Base-by-base conservation (phyloP, 2,329 filamentous ascomycete genomes). In the Juglanconis juglandina region DNA sequence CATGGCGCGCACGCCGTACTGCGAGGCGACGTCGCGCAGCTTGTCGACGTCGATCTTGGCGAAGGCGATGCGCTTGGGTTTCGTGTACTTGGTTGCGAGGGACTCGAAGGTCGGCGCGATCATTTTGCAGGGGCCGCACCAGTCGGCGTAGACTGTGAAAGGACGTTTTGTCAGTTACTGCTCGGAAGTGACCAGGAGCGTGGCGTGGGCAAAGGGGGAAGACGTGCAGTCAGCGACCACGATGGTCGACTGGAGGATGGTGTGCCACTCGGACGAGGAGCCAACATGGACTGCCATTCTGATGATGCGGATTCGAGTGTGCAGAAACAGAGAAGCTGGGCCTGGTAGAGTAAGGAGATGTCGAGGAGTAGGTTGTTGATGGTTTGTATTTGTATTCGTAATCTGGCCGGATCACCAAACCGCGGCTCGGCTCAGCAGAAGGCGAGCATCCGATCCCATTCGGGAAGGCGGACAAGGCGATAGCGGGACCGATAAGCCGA, bases 111-210 rank as follows among this genome's bases (percentile, higher is more conserved):
- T 85, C 24, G 94, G 94, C 53, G 91, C 91, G 66, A 98, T 96
- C 72, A 89, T 85, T 78, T 96, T 96, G 84, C 93, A 97, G 70
- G 94, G 92, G 59, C 89, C 90, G 75, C 92, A 98, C 91, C 92
- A 96, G 77, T 96, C 90, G 74, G 94, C 94, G 72, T 95, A 96
- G 82, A 97, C 92, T 96, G 68, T 53, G 54, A 44, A 11, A 46
- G 56, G 62, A 66, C 72, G 65, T 48, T 11, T 56, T 66, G 66
- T 62, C 53, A 64, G 61, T 53, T 49, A 48, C 47, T 56, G 39
- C 51, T 64, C 64, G 57, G 53, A 68, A 1, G 14, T 24, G 4
- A 24, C 34, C 63, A 66, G 68, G 65, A 62, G 41, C 50, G 54
- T 41, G 63, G 51, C 62, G 50, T 53, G 44, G 53, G 13, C n/a